Evolutionary conservation across 306 rosid genomes (phyloP).

Genomic region (Acacia confusa): DNA sequence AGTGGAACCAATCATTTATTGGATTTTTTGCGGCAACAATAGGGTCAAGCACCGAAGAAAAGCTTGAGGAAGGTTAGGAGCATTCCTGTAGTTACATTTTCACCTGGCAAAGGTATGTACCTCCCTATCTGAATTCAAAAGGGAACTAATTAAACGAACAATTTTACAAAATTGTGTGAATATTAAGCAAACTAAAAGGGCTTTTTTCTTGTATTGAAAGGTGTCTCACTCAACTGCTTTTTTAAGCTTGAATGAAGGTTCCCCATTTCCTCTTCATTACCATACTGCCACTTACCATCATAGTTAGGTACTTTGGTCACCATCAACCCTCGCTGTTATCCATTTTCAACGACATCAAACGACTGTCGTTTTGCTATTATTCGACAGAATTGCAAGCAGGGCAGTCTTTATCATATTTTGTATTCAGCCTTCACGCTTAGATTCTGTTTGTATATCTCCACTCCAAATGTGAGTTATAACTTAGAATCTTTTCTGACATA

Average conservation of each 20-base stretch:
- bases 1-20: conserved; percentile 15
- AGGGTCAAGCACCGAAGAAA: conserved; percentile 34
- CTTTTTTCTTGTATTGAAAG: not conserved
- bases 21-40: conserved; percentile 8
- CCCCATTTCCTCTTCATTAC: not conserved
- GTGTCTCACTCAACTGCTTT: not conserved
- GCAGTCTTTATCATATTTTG: not conserved
- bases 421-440: not conserved
- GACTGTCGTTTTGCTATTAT: not conserved
- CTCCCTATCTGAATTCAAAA: not conserved
- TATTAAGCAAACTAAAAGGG: not conserved
- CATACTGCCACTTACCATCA: not conserved
- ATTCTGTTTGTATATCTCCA: not conserved
- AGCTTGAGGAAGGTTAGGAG: conserved; percentile 19
- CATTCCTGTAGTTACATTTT: conserved; percentile 41
- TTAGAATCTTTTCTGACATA: not conserved
- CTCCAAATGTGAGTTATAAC: not conserved
- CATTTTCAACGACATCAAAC: not conserved
- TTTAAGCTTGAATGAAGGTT: not conserved
- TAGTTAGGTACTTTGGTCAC: not conserved
- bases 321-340: not conserved
- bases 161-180: not conserved
- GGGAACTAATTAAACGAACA: not conserved
- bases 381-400: not conserved
- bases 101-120: not conserved